A percentile compares a stretch with the other conserved stretches of the same genome.
phyloP scores from a whole-genome alignment of 768 basidiomycete genomes.

The Melanogaster broomeanus region DNA sequence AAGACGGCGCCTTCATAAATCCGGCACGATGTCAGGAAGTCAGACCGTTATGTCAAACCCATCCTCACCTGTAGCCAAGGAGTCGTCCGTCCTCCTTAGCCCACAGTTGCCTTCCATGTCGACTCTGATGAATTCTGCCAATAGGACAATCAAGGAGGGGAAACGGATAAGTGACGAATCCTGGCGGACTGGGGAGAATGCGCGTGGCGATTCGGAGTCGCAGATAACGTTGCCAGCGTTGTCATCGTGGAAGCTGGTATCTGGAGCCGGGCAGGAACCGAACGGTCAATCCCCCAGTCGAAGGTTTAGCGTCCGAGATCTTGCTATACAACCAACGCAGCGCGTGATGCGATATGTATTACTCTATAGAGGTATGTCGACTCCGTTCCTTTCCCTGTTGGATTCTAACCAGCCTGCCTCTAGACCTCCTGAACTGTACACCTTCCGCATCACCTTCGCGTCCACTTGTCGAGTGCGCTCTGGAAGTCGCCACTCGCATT shows the following conservation, averaged over 20 bases:
- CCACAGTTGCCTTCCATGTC: conserved; percentile 14
- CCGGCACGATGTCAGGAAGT: conserved; percentile 1
- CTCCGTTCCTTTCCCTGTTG: not conserved
- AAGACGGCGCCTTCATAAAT: conserved; percentile 27
- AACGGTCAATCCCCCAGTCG: conserved; percentile 12
- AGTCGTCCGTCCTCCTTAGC: conserved; percentile 2
- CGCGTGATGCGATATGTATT: conserved; percentile 65
- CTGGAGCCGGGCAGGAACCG: not conserved
- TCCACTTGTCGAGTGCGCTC: conserved; percentile 56
- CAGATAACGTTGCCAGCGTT: not conserved
- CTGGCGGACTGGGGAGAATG: not conserved
- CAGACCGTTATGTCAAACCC: not conserved
- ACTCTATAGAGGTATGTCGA: conserved; percentile 53
- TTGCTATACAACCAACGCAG: conserved; percentile 66
- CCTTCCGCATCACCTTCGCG: conserved; percentile 50
- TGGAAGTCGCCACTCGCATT: conserved; percentile 57
- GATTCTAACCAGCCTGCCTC: conserved; percentile 4
- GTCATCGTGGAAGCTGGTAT: conserved; percentile 2
- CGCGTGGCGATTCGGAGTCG: conserved; percentile 2
- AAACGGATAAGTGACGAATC: conserved; percentile 6
- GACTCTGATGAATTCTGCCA: conserved; percentile 5
- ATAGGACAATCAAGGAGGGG: conserved; percentile 5
- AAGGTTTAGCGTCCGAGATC: conserved; percentile 46
- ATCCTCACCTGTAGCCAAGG: conserved; percentile 4
- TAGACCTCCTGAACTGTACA: conserved; percentile 55